phyloP scores from a whole-genome alignment of 176 grass and related monocot species.

The Carex parvula region DNA sequence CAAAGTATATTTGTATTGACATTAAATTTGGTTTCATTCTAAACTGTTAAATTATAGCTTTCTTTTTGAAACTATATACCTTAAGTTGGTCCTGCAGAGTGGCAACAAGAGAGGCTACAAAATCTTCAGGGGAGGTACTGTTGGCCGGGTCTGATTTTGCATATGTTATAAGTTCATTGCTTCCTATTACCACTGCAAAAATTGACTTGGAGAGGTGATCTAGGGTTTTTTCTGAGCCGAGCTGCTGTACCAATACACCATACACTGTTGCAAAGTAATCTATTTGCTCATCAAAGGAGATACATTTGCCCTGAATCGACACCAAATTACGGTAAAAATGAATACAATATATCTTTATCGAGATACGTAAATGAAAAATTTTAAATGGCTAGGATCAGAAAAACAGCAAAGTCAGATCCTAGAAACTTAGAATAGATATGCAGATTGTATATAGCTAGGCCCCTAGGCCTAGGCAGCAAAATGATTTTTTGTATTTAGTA shows the following conservation, averaged over 20 bases:
- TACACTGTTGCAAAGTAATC: slow-evolving; percentile 46
- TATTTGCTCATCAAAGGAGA: slow-evolving; percentile 71
- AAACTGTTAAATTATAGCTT: not conserved
- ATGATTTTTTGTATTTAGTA: not conserved
- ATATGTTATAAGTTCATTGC: slow-evolving; percentile 87
- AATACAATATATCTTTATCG: not conserved
- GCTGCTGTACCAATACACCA: slow-evolving; percentile 39
- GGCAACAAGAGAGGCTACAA: slow-evolving; percentile 40
- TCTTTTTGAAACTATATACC: slow-evolving; percentile 18
- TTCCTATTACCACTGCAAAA: slow-evolving; percentile 70
- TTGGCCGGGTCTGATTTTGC: slow-evolving; percentile 26
- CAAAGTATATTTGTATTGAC: not conserved
- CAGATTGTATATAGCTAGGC: too few relatives aligned
- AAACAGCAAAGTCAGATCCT: too few relatives aligned
- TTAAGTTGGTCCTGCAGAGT: slow-evolving; percentile 51
- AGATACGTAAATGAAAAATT: too few relatives aligned
- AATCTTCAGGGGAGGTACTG: slow-evolving; percentile 32
- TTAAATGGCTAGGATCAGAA: too few relatives aligned
- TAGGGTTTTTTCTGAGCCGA: slow-evolving; percentile 30
- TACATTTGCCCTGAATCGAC: slow-evolving; percentile 44
- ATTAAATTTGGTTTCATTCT: not conserved
- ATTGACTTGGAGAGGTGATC: slow-evolving; percentile 55
- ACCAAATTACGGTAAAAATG: not conserved
- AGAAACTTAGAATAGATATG: not conserved
- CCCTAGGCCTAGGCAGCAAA: too few relatives aligned